phyloP scores from a whole-genome alignment of 2,329 filamentous ascomycete genomes.

The Cryphonectria radicalis region DNA sequence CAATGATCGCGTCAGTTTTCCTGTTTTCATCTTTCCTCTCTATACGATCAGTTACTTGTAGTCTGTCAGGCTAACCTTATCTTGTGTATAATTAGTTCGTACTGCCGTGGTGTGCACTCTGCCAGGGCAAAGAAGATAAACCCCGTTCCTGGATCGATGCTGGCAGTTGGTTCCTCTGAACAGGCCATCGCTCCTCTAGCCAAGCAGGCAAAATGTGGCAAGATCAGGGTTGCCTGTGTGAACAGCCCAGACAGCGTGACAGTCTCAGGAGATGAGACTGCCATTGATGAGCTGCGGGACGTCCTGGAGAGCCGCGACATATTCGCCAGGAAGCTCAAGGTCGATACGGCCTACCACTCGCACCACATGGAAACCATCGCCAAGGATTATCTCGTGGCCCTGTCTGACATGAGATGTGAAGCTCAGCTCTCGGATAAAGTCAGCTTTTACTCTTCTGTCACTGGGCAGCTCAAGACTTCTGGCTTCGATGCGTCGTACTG shows the following conservation, averaged over 20 bases:
- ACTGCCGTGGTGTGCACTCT: constrained; percentile 29
- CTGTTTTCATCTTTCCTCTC: neutral
- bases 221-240: constrained; percentile 30
- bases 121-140: neutral
- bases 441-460: constrained; percentile 18
- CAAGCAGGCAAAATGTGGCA: constrained; percentile 25
- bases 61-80: constrained; percentile 28
- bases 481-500: constrained; percentile 34
- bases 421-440: neutral
- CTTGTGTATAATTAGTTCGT: constrained; percentile 33
- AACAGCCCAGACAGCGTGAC: constrained; percentile 37
- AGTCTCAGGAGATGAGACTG: constrained; percentile 37
- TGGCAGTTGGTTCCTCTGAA: constrained; percentile 27
- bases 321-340: constrained; percentile 39
- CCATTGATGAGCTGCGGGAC: constrained; percentile 32
- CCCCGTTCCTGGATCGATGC: constrained; percentile 28
- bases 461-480: neutral
- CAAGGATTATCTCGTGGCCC: constrained; percentile 30
- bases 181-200: constrained; percentile 21
- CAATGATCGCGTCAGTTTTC: constrained; percentile 6
- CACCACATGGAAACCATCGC: constrained; percentile 38
- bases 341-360: constrained; percentile 45
- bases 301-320: constrained; percentile 28
- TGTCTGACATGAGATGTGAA: neutral
- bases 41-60: neutral